Base-by-base conservation (phyloP, 2,329 filamentous ascomycete species). In the Falciphora oryzae region DNA sequence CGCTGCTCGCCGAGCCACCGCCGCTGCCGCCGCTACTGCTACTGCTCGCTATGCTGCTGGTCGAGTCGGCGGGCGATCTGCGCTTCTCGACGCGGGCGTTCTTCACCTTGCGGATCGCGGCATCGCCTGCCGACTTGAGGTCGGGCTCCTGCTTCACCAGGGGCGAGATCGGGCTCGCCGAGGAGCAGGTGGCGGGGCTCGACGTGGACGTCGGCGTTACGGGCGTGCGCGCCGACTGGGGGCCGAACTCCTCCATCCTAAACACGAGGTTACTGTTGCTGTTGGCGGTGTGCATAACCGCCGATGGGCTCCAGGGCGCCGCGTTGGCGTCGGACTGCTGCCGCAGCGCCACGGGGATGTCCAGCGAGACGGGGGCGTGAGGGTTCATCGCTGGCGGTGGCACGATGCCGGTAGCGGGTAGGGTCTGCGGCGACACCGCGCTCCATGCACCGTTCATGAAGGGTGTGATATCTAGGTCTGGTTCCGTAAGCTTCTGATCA, bases 11-110 rank as follows among this genome's bases (percentile, higher is more conserved):
- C 64, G 67, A 63, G 44, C 1, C 6, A 22, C 22, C 44, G 72
- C 62, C 63, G 61, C 27, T 59, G 14, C 1, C 61, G 62, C 38
- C 62, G 64, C 31, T 65, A 59, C 68, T 71, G 27, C 61, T 71
- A 72, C 35, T 65, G 60, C 59, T 58, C 57, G 31, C 65, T 72
- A 7, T 70, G 70, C 60, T 73, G 61, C 70, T 77, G 18, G 71
- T 71, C 13, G 73, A 75, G 62, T 70, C 65, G 2, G 65, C 60
- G 1, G 66, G 65, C 5, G 53, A 56, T 22, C 38, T 59, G 53
- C 28, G 31, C 62, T 63, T 63, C 32, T 58, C 62, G 14, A 63
- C 32, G 29, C 62, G 53, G 38, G 61, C 61, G 32, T 56, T 56
- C 56, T 44, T 63, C 22, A 63, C 56, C 31, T 63, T 63, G 22